A percentile compares a stretch with the other conserved stretches of the same genome.
phyloP scores from a whole-genome alignment of 179 eudicot genomes.

The Actinidia polygama region DNA sequence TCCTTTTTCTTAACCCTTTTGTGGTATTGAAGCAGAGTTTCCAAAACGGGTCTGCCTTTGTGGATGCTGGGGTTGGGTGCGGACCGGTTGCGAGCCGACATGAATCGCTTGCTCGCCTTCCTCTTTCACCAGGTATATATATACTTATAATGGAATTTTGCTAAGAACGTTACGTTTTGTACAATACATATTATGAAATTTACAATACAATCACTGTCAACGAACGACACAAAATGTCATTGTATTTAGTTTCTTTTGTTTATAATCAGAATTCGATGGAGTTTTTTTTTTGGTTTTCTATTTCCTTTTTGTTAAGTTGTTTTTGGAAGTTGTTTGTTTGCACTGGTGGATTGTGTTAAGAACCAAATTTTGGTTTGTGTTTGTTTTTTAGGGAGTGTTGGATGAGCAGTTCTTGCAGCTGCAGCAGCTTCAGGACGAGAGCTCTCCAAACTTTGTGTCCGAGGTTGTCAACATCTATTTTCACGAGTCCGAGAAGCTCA shows the following conservation, averaged over 20 bases:
- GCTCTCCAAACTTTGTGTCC: conserved; percentile 80
- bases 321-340: neutral
- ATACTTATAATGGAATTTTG: neutral
- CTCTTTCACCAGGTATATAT: conserved; percentile 80
- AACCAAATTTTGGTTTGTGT: neutral
- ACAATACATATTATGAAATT: too few species aligned
- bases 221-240: too few species aligned
- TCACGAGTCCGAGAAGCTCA: conserved; percentile 88
- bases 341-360: neutral
- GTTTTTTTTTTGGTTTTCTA: neutral
- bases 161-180: too few species aligned
- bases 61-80: conserved; percentile 92
- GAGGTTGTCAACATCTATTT: conserved; percentile 89
- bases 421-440: conserved; percentile 88
- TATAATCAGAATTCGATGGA: too few species aligned
- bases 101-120: conserved; percentile 82
- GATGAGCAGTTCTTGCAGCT: conserved; percentile 96
- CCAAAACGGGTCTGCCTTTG: conserved; percentile 98
- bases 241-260: too few species aligned
- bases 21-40: neutral
- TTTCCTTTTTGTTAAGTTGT: neutral
- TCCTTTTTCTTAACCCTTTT: neutral
- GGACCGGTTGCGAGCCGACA: conserved; percentile 80
- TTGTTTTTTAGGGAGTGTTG: conserved; percentile 65
- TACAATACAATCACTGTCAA: too few species aligned